Percentiles rank a stretch among this genome's conserved stretches.
Conservation (phyloP, 75 land plant genomes). For the Larix kaempferi region DNA sequence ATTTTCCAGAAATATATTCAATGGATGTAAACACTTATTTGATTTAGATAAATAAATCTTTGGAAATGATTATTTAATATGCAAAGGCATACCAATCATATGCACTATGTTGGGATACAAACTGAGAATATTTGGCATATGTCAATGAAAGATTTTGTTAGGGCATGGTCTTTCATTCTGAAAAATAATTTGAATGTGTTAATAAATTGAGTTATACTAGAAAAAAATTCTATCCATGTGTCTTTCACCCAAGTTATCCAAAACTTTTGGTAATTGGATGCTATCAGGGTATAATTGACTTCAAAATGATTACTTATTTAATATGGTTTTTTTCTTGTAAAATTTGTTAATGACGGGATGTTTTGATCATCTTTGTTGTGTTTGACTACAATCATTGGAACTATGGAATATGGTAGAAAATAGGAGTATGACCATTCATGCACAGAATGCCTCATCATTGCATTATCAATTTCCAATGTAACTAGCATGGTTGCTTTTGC, state of each 20-base stretch:
- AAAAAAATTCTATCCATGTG: constrained; percentile 52
- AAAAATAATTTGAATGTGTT: constrained; percentile 17
- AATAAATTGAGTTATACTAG: constrained; percentile 62
- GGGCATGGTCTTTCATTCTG: constrained; percentile 31
- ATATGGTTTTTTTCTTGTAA: not conserved
- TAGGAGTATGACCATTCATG: constrained; percentile 61
- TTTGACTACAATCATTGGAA: constrained; percentile 56
- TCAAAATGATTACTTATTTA: not conserved
- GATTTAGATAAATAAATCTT: no score
- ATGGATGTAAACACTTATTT: not conserved
- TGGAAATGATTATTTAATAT: not conserved
- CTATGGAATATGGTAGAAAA: constrained; percentile 76
- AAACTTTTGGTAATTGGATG: constrained; percentile 47
- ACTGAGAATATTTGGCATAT: constrained; percentile 26
- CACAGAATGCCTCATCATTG: constrained; percentile 76
- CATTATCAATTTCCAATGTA: constrained; percentile 67
- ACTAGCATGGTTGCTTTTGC: constrained; percentile 89
- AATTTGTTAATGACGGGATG: not conserved
- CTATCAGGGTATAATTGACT: constrained; percentile 31
- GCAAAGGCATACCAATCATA: constrained; percentile 30
- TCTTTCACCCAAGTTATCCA: constrained; percentile 50
- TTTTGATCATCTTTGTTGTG: not conserved
- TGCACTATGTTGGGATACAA: constrained; percentile 37
- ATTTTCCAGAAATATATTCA: not conserved
- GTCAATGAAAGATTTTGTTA: constrained; percentile 31